Conservation (phyloP, 805 yeast genomes). For the Lachancea dasiensis region DNA sequence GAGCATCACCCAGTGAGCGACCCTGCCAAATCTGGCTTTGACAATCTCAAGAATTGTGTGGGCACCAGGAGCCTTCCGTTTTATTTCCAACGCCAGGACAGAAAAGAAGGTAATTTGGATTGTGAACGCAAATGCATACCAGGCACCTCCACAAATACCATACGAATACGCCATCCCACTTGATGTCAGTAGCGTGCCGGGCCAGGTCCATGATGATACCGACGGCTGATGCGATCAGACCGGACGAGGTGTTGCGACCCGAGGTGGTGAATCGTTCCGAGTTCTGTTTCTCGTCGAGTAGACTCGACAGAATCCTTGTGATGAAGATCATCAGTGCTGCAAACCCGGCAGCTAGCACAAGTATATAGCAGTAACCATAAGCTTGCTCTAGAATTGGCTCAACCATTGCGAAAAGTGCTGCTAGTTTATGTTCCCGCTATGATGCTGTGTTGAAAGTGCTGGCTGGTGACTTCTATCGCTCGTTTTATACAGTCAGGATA, state of each 20-base stretch:
- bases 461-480: too few relatives aligned
- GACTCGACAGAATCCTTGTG: slow-evolving; percentile 43
- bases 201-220: slow-evolving; percentile 86
- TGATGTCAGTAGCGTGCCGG: slow-evolving; percentile 60
- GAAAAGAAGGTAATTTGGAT: slow-evolving; percentile 78
- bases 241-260: slow-evolving; percentile 72
- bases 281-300: slow-evolving; percentile 74
- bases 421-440: too few relatives aligned
- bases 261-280: slow-evolving; percentile 89
- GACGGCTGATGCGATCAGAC: slow-evolving; percentile 78
- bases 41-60: slow-evolving; percentile 82
- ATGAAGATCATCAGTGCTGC: slow-evolving; percentile 1
- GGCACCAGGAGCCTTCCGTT: slow-evolving; percentile 76
- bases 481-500: too few relatives aligned
- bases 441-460: too few relatives aligned
- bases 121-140: slow-evolving; percentile 80
- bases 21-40: slow-evolving; percentile 65
- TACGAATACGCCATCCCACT: slow-evolving; percentile 67
- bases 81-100: slow-evolving; percentile 74
- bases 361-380: slow-evolving; percentile 4
- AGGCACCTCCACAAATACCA: slow-evolving; percentile 70
- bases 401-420: too few relatives aligned
- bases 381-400: slow-evolving; percentile 3
- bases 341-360: slow-evolving; percentile 6
- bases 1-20: slow-evolving; percentile 59